Evolutionary conservation across 768 basidiomycete genomes (phyloP).

Genomic region (Mycena chlorophos): DNA sequence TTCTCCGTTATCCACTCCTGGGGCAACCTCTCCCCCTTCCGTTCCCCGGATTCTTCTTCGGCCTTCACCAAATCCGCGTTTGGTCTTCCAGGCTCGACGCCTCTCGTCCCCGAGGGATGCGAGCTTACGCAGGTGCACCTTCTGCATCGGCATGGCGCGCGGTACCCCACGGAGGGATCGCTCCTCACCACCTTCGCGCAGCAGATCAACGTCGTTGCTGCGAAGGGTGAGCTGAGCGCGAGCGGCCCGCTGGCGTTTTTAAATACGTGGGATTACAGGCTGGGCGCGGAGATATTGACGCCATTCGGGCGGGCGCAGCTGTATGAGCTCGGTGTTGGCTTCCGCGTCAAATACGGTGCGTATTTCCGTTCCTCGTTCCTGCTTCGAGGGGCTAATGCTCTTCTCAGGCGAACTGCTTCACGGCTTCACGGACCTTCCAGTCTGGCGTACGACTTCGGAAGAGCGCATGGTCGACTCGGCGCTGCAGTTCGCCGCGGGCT

Average conservation of each 20-base stretch:
- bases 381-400: not conserved
- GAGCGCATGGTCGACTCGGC: not conserved
- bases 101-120: conserved; percentile 48
- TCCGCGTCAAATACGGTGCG: conserved; percentile 61
- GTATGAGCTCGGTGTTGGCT: conserved; percentile 58
- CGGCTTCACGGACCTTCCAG: conserved; percentile 49
- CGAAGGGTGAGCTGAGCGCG: conserved; percentile 44
- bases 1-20: conserved; percentile 49
- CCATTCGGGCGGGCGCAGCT: conserved; percentile 74
- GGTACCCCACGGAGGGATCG: conserved; percentile 52
- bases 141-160: conserved; percentile 69
- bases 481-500: not conserved
- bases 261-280: conserved; percentile 71
- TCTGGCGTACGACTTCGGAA: conserved; percentile 59
- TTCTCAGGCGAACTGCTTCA: conserved; percentile 36
- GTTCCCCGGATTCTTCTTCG: conserved; percentile 43
- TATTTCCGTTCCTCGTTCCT: conserved; percentile 39
- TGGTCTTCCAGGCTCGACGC: conserved; percentile 49
- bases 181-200: conserved; percentile 45
- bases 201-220: conserved; percentile 50
- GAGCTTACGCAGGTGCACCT: conserved; percentile 53
- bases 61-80: conserved; percentile 15
- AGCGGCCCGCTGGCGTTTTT: conserved; percentile 59
- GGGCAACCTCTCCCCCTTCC: conserved; percentile 54
- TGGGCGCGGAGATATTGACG: conserved; percentile 71